phyloP scores from a whole-genome alignment of 371 early-diverging fungal genomes.

The Apophysomyces elegans region DNA sequence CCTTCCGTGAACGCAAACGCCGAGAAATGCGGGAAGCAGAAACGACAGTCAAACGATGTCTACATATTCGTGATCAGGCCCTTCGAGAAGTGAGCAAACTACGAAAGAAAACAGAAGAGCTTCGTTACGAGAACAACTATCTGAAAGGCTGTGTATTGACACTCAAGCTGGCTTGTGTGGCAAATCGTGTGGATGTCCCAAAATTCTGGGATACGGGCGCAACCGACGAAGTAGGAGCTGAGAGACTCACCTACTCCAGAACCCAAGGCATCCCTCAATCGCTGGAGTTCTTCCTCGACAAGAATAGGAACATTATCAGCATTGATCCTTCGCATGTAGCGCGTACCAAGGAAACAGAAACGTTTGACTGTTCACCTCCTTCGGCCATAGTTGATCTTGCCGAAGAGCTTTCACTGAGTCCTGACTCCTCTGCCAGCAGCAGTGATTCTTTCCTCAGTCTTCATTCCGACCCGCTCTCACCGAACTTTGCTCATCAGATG shows the following conservation, averaged over 20 bases:
- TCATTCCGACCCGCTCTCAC: slow-evolving; percentile 17
- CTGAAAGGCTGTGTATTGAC: slow-evolving; percentile 37
- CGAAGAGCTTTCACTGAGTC: slow-evolving; percentile 2
- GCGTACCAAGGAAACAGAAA: slow-evolving; percentile 2
- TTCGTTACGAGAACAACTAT: slow-evolving; percentile 39
- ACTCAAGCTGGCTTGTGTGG: slow-evolving; percentile 39
- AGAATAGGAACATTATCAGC: slow-evolving; percentile 29
- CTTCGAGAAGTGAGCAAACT: slow-evolving; percentile 20
- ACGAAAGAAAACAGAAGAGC: slow-evolving; percentile 27
- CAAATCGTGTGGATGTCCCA: slow-evolving; percentile 41
- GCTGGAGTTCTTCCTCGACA: slow-evolving; percentile 44
- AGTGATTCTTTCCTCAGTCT: slow-evolving; percentile 7
- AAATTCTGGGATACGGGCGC: slow-evolving; percentile 36
- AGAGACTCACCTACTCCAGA: slow-evolving; percentile 34
- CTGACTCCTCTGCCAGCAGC: not conserved
- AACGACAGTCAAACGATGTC: slow-evolving; percentile 34
- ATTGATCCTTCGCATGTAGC: slow-evolving; percentile 5
- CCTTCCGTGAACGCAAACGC: slow-evolving; percentile 39
- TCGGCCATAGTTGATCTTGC: slow-evolving; percentile 17
- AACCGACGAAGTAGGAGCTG: slow-evolving; percentile 41
- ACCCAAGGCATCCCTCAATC: slow-evolving; percentile 42
- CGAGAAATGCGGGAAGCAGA: slow-evolving; percentile 48
- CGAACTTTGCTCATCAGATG: slow-evolving; percentile 3
- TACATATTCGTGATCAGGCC: slow-evolving; percentile 35
- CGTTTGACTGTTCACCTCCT: slow-evolving; percentile 10